Evolutionary conservation across 371 early-diverging fungal genomes (phyloP), one percentile per base, ranked within the genome.

Genomic region (Actinomortierella wolfii): DNA sequence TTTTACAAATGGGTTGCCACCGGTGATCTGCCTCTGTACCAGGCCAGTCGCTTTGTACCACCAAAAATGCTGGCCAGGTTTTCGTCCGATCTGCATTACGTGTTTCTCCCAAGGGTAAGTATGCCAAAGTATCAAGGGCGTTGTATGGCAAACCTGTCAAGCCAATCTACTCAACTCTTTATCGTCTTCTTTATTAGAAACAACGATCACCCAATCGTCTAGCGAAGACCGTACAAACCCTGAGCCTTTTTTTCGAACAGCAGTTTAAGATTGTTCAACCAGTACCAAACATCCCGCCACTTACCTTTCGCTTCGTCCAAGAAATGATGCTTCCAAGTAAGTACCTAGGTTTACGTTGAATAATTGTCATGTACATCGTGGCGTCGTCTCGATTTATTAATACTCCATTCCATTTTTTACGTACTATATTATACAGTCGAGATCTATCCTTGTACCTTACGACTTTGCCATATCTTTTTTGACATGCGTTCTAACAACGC

Each of bases 251-350:
- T 0, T 48, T 54, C n/a, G 14, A 23, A 28, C 26, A n/a, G 5
- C 15, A 8, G 18, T 41, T 49, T 29, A 48, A 48, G 2, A 17
- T 62, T 21, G 20, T 7, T 2, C 26, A 28, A 13, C 17, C 15
- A 9, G 26, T 34, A 49, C 60, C 67, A 11, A 61, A 61, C n/a
- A 29, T 49, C n/a, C 62, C 66, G 8, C 54, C 60, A 14, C 55
- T 66, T 25, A 23, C 62, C 18, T 49, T 53, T 15, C 66, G 73
- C 2, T 73, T 66, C 42, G 39, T 56, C 4, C 66, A 73, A n/a
- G 63, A 73, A n/a, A 47, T 73, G 13, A 67, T 67, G 73, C 48
- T 73, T 4, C 73, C 73, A 23, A 53, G 73, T 73, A 66, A 48
- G 55, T 47, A 6, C 20, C 15, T 8, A 20, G 20, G 3, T 9